A percentile compares a stretch with the other conserved stretches of the same genome.
These are phyloP conservation scores for Thamnidium elegans DNA, from an alignment of 192 early-diverging fungal genomes.

Conservation along the genomic window DNA sequence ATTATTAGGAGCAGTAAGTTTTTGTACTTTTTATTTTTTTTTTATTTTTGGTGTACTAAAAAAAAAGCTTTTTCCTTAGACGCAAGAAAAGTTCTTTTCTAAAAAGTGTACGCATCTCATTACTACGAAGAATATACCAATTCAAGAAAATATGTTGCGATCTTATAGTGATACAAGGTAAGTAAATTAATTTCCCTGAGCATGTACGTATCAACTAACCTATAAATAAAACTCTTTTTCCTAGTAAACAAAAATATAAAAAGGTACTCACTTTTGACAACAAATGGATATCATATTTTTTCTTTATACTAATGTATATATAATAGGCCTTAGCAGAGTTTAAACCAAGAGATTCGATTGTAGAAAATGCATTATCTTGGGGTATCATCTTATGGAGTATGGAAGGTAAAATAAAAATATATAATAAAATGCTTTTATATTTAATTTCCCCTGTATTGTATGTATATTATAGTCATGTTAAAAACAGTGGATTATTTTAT, in stretches of 20 bases:
- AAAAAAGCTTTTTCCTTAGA: not conserved
- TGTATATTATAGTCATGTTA: slow-evolving; percentile 5
- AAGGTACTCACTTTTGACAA: not conserved
- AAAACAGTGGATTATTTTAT: not conserved
- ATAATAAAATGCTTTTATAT: not conserved
- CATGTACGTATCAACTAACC: not conserved
- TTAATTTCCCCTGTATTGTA: not conserved
- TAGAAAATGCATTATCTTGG: slow-evolving; percentile 18
- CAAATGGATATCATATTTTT: too few species aligned
- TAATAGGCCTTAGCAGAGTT: not conserved
- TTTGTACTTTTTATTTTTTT: not conserved
- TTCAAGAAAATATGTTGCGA: not conserved
- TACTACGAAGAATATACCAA: slow-evolving; percentile 9
- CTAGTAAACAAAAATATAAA: not conserved
- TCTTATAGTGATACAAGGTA: not conserved
- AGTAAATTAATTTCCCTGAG: not conserved
- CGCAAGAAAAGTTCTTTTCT: slow-evolving; percentile 28
- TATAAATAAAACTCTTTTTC: not conserved
- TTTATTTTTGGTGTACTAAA: not conserved
- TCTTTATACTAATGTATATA: not conserved
- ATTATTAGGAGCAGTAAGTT: slow-evolving; percentile 22
- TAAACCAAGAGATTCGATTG: slow-evolving; percentile 17
- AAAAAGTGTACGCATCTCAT: slow-evolving; percentile 31
- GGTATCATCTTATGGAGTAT: slow-evolving; percentile 23
- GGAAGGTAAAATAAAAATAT: slow-evolving; percentile 7